These are phyloP conservation scores for Kluyveromyces nonfermentans DNA, from an alignment of 805 yeast species.

Conservation along the genomic window DNA sequence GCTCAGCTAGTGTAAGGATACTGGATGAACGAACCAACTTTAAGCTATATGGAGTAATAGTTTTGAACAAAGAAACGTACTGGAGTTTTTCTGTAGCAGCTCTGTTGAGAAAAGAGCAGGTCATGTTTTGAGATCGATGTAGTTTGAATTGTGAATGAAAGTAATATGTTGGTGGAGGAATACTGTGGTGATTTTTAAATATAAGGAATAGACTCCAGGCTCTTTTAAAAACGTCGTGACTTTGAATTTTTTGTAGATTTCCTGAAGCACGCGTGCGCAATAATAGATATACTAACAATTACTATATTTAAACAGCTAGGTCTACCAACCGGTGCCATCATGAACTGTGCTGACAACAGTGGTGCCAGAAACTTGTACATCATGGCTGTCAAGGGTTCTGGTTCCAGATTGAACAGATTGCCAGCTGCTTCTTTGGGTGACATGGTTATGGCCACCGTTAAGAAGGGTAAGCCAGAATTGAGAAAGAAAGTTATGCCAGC, in stretches of 20 bases:
- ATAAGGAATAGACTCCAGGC: no score
- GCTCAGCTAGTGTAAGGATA: no score
- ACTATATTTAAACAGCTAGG: conserved; percentile 57
- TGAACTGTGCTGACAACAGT: conserved; percentile 99
- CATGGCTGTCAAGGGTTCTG: conserved; percentile 97
- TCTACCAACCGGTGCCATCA: conserved; percentile 98
- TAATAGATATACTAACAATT: conserved; percentile 12
- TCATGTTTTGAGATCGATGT: not conserved
- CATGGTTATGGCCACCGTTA: conserved; percentile 98
- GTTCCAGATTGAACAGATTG: conserved; percentile 99
- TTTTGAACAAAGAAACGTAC: no score
- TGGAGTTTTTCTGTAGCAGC: not conserved
- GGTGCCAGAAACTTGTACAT: conserved; percentile 99
- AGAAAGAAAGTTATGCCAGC: conserved; percentile 99
- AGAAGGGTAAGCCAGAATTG: conserved; percentile 99
- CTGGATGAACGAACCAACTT: no score
- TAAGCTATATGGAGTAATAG: no score
- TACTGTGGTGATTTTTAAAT: no score
- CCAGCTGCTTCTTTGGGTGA: conserved; percentile 99
- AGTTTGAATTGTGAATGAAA: no score
- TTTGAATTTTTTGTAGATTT: no score
- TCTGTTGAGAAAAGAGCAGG: no score
- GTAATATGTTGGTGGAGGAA: no score
- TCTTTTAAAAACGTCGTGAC: not conserved
- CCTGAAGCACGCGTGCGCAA: no score